A percentile compares a stretch with the other conserved stretches of the same genome.
phyloP scores from a whole-genome alignment of 768 basidiomycete species.

The Agaricus sinodeliciosus region DNA sequence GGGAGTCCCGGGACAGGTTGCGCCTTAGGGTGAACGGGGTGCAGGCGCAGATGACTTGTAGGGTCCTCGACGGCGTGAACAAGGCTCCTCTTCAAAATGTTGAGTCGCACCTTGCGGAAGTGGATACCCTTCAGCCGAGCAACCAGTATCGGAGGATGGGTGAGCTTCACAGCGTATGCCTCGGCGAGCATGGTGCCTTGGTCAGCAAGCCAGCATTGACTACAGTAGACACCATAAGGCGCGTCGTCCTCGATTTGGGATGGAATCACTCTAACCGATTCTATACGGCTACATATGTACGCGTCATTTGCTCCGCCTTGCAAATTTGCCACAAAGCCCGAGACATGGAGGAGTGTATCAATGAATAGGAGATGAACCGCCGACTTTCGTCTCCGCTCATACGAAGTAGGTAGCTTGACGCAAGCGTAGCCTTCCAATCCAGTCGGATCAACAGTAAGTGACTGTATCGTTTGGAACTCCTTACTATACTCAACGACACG shows the following conservation, averaged over 20 bases:
- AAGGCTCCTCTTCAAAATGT: constrained; percentile 42
- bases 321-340: constrained; percentile 65
- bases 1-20: not conserved
- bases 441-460: constrained; percentile 40
- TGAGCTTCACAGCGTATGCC: constrained; percentile 39
- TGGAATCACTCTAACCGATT: constrained; percentile 39
- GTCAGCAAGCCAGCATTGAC: constrained; percentile 33
- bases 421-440: constrained; percentile 47
- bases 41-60: not conserved
- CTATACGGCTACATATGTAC: constrained; percentile 58
- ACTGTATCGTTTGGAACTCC: constrained; percentile 51
- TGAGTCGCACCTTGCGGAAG: constrained; percentile 51
- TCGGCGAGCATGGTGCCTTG: constrained; percentile 44
- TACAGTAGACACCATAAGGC: constrained; percentile 48
- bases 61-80: constrained; percentile 23
- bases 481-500: constrained; percentile 59
- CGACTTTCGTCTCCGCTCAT: constrained; percentile 24
- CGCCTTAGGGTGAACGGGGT: not conserved
- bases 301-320: constrained; percentile 43
- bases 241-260: constrained; percentile 31
- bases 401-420: constrained; percentile 31
- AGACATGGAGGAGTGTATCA: constrained; percentile 62
- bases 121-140: constrained; percentile 50
- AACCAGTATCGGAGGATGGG: constrained; percentile 34
- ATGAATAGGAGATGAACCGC: constrained; percentile 51